These are phyloP conservation scores for Pythium chondricola DNA, from an alignment of 352 stramenopile genomes.

Conservation along the genomic window DNA sequence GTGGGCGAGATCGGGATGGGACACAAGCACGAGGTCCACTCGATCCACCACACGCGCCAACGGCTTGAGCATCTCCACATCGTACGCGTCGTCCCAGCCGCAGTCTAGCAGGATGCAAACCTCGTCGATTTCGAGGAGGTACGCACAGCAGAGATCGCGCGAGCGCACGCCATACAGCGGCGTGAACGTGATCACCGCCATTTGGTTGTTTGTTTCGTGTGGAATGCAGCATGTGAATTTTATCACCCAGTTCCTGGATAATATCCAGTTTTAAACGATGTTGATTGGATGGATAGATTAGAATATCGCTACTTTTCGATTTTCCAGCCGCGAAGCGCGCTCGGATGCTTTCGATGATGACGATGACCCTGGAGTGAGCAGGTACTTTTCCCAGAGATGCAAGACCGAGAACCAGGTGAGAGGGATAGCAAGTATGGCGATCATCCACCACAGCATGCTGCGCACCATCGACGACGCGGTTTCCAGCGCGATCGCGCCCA, in stretches of 20 bases:
- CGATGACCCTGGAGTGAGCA: constrained; percentile 8
- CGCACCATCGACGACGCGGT: constrained; percentile 28
- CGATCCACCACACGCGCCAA: constrained; percentile 77
- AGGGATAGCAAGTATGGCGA: constrained; percentile 47
- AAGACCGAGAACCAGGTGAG: constrained; percentile 37
- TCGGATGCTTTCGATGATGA: background rate
- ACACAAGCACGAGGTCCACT: constrained; percentile 88
- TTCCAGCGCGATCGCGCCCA: constrained; percentile 27
- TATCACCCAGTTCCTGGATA: constrained; percentile 1
- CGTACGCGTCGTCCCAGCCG: constrained; percentile 87
- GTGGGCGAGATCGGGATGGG: constrained; percentile 85
- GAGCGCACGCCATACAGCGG: constrained; percentile 85
- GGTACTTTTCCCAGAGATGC: constrained; percentile 37
- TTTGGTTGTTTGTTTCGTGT: constrained; percentile 10
- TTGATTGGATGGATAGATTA: constrained; percentile 18
- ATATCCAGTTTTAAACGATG: background rate
- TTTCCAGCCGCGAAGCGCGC: background rate
- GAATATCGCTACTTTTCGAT: constrained; percentile 25
- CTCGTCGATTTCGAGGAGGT: constrained; percentile 89
- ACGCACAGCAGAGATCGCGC: constrained; percentile 74
- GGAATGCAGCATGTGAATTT: background rate
- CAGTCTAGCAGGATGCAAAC: constrained; percentile 90
- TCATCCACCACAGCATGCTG: constrained; percentile 28
- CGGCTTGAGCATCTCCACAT: constrained; percentile 75
- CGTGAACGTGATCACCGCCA: constrained; percentile 90